Conservation (phyloP, 2,329 filamentous ascomycete genomes). For the Ceratocystis alfenasii region DNA sequence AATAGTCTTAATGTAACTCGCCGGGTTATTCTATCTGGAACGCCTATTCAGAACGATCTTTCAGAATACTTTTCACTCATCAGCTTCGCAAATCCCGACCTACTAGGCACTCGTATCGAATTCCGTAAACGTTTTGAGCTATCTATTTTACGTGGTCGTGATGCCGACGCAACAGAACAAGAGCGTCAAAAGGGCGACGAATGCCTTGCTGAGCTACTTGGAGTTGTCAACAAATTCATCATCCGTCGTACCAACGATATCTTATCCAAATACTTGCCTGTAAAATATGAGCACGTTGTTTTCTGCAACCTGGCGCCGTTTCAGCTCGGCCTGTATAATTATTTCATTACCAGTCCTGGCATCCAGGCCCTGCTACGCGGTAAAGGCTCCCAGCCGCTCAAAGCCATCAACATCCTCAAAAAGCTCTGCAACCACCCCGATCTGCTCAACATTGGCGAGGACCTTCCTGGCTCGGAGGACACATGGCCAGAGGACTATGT, state of each 20-base stretch:
- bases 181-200: constrained; percentile 76
- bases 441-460: constrained; percentile 67
- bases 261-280: constrained; percentile 87
- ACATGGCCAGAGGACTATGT: constrained; percentile 78
- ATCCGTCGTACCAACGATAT: constrained; percentile 97
- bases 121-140: constrained; percentile 92
- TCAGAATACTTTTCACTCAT: constrained; percentile 94
- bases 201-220: constrained; percentile 66
- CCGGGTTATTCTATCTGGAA: constrained; percentile 89
- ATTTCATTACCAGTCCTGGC: constrained; percentile 90
- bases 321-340: constrained; percentile 86
- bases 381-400: constrained; percentile 89
- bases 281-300: constrained; percentile 98
- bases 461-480: constrained; percentile 76
- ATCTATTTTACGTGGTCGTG: constrained; percentile 80
- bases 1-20: constrained; percentile 83
- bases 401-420: constrained; percentile 92
- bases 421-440: constrained; percentile 98
- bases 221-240: constrained; percentile 93
- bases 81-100: constrained; percentile 88
- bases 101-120: constrained; percentile 77
- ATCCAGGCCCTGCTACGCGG: constrained; percentile 85
- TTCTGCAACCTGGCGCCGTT: constrained; percentile 93
- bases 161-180: constrained; percentile 74
- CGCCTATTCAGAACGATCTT: constrained; percentile 96